Evolutionary conservation across 1,284 basidiomycete genomes (phyloP).

Genomic region (Rhizoctonia solani): DNA sequence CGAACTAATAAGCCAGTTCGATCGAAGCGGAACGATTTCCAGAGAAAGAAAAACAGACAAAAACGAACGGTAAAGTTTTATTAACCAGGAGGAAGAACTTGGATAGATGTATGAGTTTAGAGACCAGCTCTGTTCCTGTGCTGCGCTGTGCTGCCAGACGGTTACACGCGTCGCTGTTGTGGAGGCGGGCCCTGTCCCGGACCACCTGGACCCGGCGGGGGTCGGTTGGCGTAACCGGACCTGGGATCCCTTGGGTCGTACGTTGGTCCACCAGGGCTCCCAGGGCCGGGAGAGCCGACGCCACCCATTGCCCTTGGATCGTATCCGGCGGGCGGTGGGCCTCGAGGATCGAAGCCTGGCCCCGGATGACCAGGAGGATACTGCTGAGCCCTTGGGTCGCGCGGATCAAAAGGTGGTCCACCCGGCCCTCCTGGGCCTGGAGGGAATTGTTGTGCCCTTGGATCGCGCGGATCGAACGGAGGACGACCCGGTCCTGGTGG

Average conservation of each 20-base stretch:
- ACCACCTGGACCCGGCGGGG: constrained; percentile 11
- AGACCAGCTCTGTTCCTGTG: constrained; percentile 9
- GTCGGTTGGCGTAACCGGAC: constrained; percentile 18
- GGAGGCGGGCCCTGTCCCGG: not conserved
- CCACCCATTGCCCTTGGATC: not conserved
- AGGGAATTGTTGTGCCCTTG: constrained; percentile 9
- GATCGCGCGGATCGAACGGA: constrained; percentile 21
- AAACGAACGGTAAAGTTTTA: not conserved
- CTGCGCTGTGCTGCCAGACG: too few relatives aligned
- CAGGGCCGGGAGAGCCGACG: not conserved
- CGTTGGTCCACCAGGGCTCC: not conserved
- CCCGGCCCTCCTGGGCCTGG: constrained; percentile 18
- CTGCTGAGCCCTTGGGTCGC: constrained; percentile 18
- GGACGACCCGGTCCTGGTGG: constrained; percentile 38
- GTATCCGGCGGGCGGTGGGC: constrained; percentile 33
- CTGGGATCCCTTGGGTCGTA: constrained; percentile 26
- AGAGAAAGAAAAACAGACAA: not conserved
- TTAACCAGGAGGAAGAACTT: too few relatives aligned
- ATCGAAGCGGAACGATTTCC: constrained; percentile 11
- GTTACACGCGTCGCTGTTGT: constrained; percentile 13
- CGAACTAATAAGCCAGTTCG: not conserved
- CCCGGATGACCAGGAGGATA: constrained; percentile 30
- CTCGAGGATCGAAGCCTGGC: constrained; percentile 34
- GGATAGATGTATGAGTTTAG: not conserved
- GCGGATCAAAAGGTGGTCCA: constrained; percentile 34